These are phyloP conservation scores for Colletotrichum sp. DNA, from an alignment of 2,329 filamentous ascomycete species.

Conservation along the genomic window DNA sequence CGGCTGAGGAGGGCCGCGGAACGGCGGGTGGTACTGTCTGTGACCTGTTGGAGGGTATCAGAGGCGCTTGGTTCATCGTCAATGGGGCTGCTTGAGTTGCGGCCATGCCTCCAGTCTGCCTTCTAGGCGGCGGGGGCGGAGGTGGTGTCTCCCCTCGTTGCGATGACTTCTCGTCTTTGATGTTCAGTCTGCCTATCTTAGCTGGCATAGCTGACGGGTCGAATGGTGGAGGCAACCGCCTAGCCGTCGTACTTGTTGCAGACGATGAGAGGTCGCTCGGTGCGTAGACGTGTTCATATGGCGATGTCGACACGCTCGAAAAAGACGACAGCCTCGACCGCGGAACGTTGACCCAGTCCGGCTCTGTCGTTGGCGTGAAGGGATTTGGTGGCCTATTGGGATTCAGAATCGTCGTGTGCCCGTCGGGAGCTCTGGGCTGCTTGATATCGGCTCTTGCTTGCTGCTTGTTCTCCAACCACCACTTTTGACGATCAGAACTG, in stretches of 20 bases:
- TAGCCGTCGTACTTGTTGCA: constrained; percentile 47
- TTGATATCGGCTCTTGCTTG: constrained; percentile 76
- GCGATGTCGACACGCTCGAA: constrained; percentile 64
- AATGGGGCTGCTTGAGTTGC: constrained; percentile 4
- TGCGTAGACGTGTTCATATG: constrained; percentile 62
- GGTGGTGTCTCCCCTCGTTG: constrained; percentile 43
- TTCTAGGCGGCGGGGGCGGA: constrained; percentile 50
- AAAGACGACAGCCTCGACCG: constrained; percentile 58
- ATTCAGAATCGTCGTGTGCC: constrained; percentile 70
- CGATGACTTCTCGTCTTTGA: constrained; percentile 43
- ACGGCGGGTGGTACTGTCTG: constrained; percentile 28
- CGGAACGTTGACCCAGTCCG: constrained; percentile 81
- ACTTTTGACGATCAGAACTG: constrained; percentile 72
- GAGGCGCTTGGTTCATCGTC: constrained; percentile 3
- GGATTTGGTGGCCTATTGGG: constrained; percentile 80
- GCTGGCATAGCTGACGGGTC: constrained; percentile 51
- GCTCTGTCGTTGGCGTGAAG: constrained; percentile 74
- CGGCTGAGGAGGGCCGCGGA: constrained; percentile 36
- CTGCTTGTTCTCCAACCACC: constrained; percentile 74
- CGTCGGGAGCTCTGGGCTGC: constrained; percentile 60
- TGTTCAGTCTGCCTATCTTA: constrained; percentile 49
- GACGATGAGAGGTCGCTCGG: constrained; percentile 52
- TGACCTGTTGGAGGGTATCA: constrained; percentile 8
- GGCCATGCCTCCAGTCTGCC: constrained; percentile 34
- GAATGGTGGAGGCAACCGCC: constrained; percentile 58